phyloP scores from a whole-genome alignment of 305 asterid genomes.

The Withania somnifera region DNA sequence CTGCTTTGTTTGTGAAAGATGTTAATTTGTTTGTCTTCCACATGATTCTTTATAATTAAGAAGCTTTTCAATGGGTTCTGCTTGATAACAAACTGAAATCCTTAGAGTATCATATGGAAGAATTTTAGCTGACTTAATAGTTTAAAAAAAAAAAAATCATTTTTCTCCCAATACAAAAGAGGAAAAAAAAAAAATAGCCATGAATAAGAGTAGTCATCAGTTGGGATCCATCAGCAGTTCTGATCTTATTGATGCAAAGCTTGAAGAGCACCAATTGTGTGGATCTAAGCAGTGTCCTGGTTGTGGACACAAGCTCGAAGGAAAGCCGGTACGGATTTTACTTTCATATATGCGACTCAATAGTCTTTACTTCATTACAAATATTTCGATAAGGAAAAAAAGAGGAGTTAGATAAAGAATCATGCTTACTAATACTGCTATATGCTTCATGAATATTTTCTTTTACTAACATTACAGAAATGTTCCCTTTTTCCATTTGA shows the following conservation, averaged over 20 bases:
- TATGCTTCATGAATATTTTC: background rate
- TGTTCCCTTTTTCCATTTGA: background rate
- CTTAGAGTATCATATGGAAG: background rate
- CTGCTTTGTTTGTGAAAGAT: background rate
- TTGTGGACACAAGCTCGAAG: slow-evolving; percentile 93
- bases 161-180: background rate
- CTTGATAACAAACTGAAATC: background rate
- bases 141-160: background rate
- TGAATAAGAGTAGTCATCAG: slow-evolving; percentile 51
- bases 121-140: background rate
- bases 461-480: background rate
- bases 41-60: background rate
- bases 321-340: slow-evolving; percentile 57
- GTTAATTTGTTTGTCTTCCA: background rate
- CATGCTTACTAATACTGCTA: slow-evolving; percentile 5
- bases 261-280: slow-evolving; percentile 88
- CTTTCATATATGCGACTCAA: background rate
- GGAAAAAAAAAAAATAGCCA: background rate
- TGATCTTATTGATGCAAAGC: slow-evolving; percentile 95
- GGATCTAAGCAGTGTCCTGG: slow-evolving; percentile 97
- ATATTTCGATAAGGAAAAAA: slow-evolving; percentile 8
- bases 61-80: background rate
- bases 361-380: slow-evolving; percentile 45
- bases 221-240: slow-evolving; percentile 63
- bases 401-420: background rate